Evolutionary conservation across 306 rosid species (phyloP).

Genomic region (Ochetophila trinervis): DNA sequence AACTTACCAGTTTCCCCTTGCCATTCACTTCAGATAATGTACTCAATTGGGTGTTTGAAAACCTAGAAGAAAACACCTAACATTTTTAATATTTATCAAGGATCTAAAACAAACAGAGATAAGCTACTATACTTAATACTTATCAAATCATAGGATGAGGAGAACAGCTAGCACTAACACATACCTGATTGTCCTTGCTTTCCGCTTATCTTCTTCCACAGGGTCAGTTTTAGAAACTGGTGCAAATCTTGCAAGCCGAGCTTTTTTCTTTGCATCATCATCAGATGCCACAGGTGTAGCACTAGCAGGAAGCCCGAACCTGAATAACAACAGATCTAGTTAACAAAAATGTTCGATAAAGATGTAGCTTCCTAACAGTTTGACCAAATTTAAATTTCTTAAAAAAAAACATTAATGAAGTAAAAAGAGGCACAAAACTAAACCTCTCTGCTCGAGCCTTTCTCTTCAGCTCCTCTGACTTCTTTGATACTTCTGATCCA

Average conservation of each 20-base stretch:
- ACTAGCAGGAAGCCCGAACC: conserved; percentile 61
- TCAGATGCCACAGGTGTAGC: conserved; percentile 45
- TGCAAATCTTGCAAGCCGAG: conserved; percentile 72
- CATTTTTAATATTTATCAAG: background rate
- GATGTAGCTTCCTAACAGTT: background rate
- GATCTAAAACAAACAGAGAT: background rate
- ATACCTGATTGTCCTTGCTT: conserved; percentile 76
- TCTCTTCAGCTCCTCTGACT: conserved; percentile 68
- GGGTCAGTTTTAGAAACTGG: conserved; percentile 55
- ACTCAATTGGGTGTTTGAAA: conserved; percentile 45
- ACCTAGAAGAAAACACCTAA: conserved; percentile 39
- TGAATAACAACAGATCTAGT: conserved; percentile 24
- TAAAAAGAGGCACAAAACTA: conserved; percentile 6
- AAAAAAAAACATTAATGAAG: background rate
- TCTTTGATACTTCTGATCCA: conserved; percentile 46
- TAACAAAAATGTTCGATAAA: background rate
- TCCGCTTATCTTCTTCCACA: conserved; percentile 75
- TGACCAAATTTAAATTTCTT: background rate
- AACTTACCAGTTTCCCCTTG: conserved; percentile 56
- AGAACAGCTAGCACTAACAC: background rate
- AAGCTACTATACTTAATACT: background rate
- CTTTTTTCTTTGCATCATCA: conserved; percentile 77
- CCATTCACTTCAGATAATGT: conserved; percentile 49
- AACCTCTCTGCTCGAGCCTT: conserved; percentile 94
- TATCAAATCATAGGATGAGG: background rate